These are phyloP conservation scores for Aspergillus neoniger DNA, from an alignment of 2,329 filamentous ascomycete genomes.

Conservation along the genomic window DNA sequence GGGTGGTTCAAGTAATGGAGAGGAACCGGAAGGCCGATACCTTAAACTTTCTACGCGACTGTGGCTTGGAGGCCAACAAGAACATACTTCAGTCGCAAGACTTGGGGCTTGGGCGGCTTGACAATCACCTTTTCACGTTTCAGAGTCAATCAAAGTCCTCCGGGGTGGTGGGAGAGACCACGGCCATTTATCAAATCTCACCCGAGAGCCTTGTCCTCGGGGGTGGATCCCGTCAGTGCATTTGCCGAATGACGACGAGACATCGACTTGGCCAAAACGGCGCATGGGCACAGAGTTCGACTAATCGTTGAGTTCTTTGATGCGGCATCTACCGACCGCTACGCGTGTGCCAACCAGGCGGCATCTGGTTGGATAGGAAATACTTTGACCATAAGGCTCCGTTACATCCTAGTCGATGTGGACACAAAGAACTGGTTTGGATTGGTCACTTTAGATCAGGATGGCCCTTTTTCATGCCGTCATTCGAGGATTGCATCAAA, in stretches of 20 bases:
- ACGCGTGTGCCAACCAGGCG: neutral
- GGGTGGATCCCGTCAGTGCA: neutral
- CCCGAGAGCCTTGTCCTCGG: neutral
- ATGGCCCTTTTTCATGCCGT: neutral
- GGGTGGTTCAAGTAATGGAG: neutral
- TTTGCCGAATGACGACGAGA: neutral
- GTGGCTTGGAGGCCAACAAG: neutral
- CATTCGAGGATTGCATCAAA: neutral
- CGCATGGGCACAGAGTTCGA: neutral
- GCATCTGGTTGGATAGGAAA: neutral
- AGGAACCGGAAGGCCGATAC: neutral
- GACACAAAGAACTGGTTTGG: too few species aligned
- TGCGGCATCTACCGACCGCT: neutral
- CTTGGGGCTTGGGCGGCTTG: neutral
- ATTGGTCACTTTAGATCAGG: neutral
- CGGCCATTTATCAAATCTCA: slow-evolving; percentile 1
- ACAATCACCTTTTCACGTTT: neutral
- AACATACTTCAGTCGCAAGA: slow-evolving; percentile 2
- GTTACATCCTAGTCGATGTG: neutral
- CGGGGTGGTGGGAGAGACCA: neutral
- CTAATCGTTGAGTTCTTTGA: neutral
- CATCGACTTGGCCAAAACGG: neutral
- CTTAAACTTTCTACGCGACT: slow-evolving; percentile 1
- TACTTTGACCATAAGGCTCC: neutral
- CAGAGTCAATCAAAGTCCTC: neutral